Base-by-base conservation (phyloP, 495 filamentous ascomycete species). In the Aspergillus carlsbadensis region DNA sequence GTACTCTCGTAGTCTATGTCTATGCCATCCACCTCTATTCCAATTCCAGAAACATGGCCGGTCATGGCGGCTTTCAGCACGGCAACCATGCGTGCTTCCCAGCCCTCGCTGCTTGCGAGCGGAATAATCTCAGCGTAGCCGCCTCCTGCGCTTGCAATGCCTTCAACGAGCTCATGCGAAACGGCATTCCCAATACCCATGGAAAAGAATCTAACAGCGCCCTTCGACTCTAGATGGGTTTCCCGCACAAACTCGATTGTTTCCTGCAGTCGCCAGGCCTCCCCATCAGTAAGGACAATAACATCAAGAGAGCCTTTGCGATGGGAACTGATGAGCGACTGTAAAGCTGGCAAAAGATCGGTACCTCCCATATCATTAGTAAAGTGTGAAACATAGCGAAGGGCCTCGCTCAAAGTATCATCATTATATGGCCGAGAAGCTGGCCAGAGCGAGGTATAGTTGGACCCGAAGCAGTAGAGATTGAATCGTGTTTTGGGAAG, bases 131-230 rank as follows among this genome's bases (percentile, higher is more conserved):
- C 60, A 18, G 57, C 59, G 52, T 57, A 64, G 6, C 67, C 62
- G 10, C 60, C 60, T 10, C 67, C 65, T 20, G 51, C 20, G 24
- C 26, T 11, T 6, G 57, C 57, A 48, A 70, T 67, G 29, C 65
- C 64, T 33, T 69, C 58, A 24, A 69, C 57, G 10, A 69, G 44
- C 11, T 40, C 41, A 59, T 62, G 58, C 1, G 66, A 69, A 15
- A 66, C 66, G 3, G 22, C 2, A 47, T 69, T 29, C 10, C 66
- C 66, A 26, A 69, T 66, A 8, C 66, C 66, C 1, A 69, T 36
- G n/a, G 64, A 24, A 36, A 69, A 69, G 21, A 66, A 60, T 20
- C 66, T 11, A 24, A 66, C 42, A 15, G 20, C 37, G 8, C 20
- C 49, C n/a, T 48, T 20, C 2, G 17, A 13, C 15, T 36, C 31